These are phyloP conservation scores for Pichia sp. DNA, from an alignment of 1,139 yeast genomes.

Conservation along the genomic window DNA sequence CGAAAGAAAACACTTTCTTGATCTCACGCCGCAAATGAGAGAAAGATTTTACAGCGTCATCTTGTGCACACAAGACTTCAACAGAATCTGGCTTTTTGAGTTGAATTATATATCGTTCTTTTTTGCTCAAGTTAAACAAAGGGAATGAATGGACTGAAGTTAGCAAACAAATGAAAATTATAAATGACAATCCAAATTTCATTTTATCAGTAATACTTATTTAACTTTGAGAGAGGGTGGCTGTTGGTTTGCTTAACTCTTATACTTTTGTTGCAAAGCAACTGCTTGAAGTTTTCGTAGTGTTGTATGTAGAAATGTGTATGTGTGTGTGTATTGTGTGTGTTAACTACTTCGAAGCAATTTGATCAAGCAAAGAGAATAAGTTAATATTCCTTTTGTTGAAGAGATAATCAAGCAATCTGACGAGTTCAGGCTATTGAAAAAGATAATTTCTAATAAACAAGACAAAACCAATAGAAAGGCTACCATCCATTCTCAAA, in stretches of 20 bases:
- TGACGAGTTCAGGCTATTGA: background rate
- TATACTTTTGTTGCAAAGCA: background rate
- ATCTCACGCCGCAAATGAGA: conserved; percentile 44
- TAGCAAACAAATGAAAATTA: conserved; percentile 2
- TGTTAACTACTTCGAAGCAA: background rate
- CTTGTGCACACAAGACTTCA: conserved; percentile 31
- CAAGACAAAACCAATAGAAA: too few species aligned
- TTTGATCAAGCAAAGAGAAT: background rate
- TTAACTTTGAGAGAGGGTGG: background rate
- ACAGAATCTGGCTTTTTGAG: conserved; percentile 37
- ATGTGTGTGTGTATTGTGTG: background rate
- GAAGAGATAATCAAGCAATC: background rate
- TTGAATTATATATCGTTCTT: conserved; percentile 35
- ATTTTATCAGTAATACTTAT: background rate
- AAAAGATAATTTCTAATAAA: background rate
- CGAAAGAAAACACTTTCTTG: conserved; percentile 49
- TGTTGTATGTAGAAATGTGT: background rate
- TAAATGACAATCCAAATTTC: background rate
- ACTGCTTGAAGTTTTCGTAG: background rate
- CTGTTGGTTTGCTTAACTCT: background rate
- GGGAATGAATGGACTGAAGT: conserved; percentile 13
- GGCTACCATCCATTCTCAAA: background rate
- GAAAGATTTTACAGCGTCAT: conserved; percentile 26
- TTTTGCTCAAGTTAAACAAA: conserved; percentile 7
- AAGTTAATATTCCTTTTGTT: background rate